Base-by-base conservation (phyloP, 2,329 filamentous ascomycete species). In the Botrytis cinerea region DNA sequence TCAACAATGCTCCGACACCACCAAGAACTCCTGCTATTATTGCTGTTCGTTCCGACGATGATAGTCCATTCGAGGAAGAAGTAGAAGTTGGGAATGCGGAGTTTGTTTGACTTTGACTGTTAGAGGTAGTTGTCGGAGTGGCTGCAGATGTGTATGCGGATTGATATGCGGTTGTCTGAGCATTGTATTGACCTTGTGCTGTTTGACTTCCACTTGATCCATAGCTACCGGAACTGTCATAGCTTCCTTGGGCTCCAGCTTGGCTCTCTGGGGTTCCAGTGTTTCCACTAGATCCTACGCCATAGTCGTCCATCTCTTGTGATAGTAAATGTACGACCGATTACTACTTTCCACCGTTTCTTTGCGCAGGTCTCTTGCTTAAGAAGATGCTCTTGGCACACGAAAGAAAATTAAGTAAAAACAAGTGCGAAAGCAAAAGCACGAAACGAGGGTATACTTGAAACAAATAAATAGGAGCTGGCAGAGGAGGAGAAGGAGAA, bases 11-110 rank as follows among this genome's bases (percentile, higher is more conserved):
- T 8, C 48, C 73, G n/a, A 78, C 28, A 14, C 76, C 76, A 40
- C 77, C 76, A 32, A 79, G 61, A 7, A 77, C 70, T 38, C 71
- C 74, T 43, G 70, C 76, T 28, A 78, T 75, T 25, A 79, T 75
- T 22, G 76, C 61, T 6, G 66, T 73, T 43, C 75, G 73, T 16
- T 71, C 28, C 4, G 57, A 54, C 2, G 66, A 51, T 16, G 74
- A 73, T 43, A 73, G 57, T 20, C 73, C 72, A 4, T 35, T 67
- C 40, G 76, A 74, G 3, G 66, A 57, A 57, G 76, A 63, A 20
- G 73, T 71, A 35, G 74, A 71, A 20, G 54, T 62, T 38, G 74
- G 46, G 14, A 48, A 43, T 40, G 60, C 25, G 8, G 70, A 71
- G 32, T 51, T 57, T 22, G 57, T 70, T 57, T 73, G 48, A n/a